These are phyloP conservation scores for Rhytidiadelphus loreus DNA, from an alignment of 225 moss, liverwort and hornwort genomes.

Conservation along the genomic window DNA sequence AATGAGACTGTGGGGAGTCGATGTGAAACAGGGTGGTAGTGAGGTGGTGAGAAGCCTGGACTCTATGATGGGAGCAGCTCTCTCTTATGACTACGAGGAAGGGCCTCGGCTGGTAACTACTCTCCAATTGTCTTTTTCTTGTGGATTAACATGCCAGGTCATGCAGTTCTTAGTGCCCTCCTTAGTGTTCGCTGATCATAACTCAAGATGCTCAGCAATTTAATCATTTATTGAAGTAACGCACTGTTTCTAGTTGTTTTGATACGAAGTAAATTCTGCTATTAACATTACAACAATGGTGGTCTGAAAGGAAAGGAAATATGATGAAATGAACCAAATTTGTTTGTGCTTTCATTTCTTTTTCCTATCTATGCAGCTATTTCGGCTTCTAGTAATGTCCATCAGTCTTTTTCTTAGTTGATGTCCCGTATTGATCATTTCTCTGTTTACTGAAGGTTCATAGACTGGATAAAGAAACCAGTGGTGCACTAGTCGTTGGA, in stretches of 20 bases:
- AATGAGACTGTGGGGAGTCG: background rate
- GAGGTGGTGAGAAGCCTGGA: constrained; percentile 73
- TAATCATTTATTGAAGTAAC: background rate
- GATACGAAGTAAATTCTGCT: background rate
- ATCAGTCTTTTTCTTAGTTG: background rate
- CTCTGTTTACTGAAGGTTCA: constrained; percentile 48
- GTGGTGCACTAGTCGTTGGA: constrained; percentile 79
- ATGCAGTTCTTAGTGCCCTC: background rate
- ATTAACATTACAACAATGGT: background rate
- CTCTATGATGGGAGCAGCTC: constrained; percentile 72
- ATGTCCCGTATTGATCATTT: background rate
- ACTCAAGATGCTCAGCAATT: background rate
- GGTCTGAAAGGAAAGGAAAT: background rate
- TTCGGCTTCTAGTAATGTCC: background rate
- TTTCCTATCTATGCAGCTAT: background rate
- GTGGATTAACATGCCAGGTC: background rate
- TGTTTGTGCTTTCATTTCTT: background rate
- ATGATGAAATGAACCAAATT: background rate
- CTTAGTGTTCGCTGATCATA: background rate
- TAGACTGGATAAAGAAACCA: constrained; percentile 92
- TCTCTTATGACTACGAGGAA: constrained; percentile 55
- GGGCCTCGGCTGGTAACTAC: constrained; percentile 76
- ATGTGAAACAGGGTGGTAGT: constrained; percentile 71
- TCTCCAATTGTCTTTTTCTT: background rate
- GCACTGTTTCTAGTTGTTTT: background rate